A percentile compares a stretch with the other conserved stretches of the same genome.
These are phyloP conservation scores for Chlorella sp. DNA, from an alignment of 139 green algal species.

Conservation along the genomic window DNA sequence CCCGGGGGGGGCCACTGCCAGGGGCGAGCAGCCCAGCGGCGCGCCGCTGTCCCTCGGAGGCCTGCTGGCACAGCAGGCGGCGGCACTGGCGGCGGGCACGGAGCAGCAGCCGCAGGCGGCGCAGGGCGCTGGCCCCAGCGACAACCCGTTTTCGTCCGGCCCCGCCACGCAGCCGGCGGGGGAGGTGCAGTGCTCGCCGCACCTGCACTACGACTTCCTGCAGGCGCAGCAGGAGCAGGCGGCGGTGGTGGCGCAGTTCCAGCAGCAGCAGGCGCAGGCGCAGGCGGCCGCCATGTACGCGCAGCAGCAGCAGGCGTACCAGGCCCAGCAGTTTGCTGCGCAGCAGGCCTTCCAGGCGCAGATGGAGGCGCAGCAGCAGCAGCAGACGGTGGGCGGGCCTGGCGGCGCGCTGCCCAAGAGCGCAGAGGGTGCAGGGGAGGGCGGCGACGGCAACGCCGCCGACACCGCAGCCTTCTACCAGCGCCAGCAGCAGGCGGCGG, in stretches of 20 bases:
- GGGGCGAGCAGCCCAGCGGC: not conserved
- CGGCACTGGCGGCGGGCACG: not conserved
- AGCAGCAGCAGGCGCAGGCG: constrained; percentile 9
- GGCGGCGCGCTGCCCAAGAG: too few species aligned
- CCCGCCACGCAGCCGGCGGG: not conserved
- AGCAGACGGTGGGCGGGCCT: not conserved
- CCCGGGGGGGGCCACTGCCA: too few species aligned
- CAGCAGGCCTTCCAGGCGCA: not conserved
- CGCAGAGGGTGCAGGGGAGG: not conserved
- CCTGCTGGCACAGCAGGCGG: constrained; percentile 6
- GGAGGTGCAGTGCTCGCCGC: not conserved
- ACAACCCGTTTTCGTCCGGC: not conserved
- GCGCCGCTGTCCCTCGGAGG: not conserved
- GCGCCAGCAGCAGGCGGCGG: constrained; percentile 11
- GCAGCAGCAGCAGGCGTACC: constrained; percentile 12
- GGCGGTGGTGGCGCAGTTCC: not conserved
- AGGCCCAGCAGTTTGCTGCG: constrained; percentile 2
- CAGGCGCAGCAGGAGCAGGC: constrained; percentile 30
- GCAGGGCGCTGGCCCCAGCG: not conserved
- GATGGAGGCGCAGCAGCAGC: not conserved
- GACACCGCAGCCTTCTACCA: not conserved
- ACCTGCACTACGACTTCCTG: constrained; percentile 24
- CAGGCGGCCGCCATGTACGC: not conserved
- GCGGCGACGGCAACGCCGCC: not conserved
- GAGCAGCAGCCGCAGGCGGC: not conserved